Evolutionary conservation across 2,329 filamentous ascomycete genomes (phyloP).

Genomic region (Calonectria honghensis): DNA sequence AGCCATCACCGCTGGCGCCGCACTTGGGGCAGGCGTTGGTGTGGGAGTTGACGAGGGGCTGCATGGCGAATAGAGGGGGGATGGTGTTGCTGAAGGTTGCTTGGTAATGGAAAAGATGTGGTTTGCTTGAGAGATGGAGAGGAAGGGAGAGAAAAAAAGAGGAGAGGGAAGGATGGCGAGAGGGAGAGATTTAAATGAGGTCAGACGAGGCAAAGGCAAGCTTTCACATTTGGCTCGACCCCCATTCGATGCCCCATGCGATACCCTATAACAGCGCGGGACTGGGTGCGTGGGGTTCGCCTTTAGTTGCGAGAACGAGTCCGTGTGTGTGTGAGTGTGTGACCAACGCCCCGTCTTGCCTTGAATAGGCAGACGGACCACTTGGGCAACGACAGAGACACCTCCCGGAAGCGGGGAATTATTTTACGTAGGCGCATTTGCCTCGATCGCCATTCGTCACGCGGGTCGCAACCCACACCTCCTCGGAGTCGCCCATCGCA

Average conservation of each 20-base stretch:
- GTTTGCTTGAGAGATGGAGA: constrained; percentile 21
- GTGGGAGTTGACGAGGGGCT: constrained; percentile 61
- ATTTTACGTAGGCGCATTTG: constrained; percentile 34
- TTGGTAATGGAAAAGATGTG: constrained; percentile 16
- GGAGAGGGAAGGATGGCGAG: constrained; percentile 2
- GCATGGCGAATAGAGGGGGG: constrained; percentile 48
- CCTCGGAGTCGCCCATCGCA: background rate
- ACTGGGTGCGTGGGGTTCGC: background rate
- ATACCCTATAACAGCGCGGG: constrained; percentile 4
- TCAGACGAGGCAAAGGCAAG: constrained; percentile 4
- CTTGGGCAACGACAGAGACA: background rate
- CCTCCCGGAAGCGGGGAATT: constrained; percentile 22
- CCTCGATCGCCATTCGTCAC: constrained; percentile 29
- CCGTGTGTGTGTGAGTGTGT: no score
- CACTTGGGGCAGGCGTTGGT: constrained; percentile 74
- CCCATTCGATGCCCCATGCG: background rate
- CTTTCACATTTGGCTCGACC: background rate
- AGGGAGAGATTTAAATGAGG: constrained; percentile 25
- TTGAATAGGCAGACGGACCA: background rate
- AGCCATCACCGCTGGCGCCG: constrained; percentile 65
- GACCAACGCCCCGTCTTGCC: background rate
- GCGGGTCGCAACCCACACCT: constrained; percentile 9
- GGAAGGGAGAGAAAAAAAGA: background rate
- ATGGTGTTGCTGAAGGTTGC: constrained; percentile 23
- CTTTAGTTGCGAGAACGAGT: background rate